Percentiles rank a stretch among this genome's conserved stretches.
These are phyloP conservation scores for Antitrichia curtipendula DNA, from an alignment of 225 moss, liverwort and hornwort species.

Conservation along the genomic window DNA sequence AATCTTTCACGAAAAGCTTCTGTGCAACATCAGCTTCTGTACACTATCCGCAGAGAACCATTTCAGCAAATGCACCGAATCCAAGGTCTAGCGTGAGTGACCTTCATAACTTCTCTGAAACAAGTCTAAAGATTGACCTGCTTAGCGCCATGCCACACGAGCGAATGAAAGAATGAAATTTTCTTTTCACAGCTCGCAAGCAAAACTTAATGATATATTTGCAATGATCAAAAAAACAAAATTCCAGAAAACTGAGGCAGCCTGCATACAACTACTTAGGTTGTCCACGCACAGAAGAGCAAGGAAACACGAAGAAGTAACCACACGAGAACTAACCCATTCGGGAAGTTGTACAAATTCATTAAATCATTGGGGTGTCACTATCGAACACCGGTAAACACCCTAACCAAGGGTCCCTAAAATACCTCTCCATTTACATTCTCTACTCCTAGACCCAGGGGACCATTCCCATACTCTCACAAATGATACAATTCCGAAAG, in stretches of 20 bases:
- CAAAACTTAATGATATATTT: no score
- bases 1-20: no score
- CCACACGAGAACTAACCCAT: background rate
- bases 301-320: background rate
- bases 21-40: no score
- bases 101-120: background rate
- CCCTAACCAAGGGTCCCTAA: background rate
- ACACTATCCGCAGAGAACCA: no score
- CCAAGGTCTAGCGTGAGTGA: background rate
- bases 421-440: background rate
- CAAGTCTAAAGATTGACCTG: background rate
- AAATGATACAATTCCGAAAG: conserved; percentile 10
- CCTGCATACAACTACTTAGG: background rate
- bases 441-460: background rate
- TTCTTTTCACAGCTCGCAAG: background rate
- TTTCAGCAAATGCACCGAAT: no score
- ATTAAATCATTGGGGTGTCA: background rate
- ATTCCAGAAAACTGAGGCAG: background rate
- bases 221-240: no score
- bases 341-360: background rate
- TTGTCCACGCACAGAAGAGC: background rate
- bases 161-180: background rate
- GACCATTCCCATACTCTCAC: background rate
- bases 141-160: background rate
- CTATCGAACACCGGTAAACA: background rate